Conservation (phyloP, 768 basidiomycete species). For the Lactarius deliciosus region DNA sequence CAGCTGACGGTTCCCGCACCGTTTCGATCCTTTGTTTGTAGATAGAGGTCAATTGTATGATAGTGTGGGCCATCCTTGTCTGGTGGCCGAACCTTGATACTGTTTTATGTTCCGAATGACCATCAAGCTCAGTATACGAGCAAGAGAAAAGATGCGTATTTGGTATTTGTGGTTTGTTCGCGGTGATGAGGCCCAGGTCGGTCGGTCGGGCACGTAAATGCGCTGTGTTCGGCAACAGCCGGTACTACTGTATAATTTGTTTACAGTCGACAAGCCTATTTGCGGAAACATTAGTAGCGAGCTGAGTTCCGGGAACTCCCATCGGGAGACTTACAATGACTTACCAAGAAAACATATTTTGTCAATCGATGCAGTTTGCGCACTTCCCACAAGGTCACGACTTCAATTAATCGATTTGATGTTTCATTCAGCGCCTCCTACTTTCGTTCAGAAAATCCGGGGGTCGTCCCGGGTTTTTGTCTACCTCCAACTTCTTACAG, state of each 20-base stretch:
- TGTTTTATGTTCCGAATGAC: neutral
- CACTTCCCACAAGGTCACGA: too few relatives aligned
- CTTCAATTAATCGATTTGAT: neutral
- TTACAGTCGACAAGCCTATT: too few relatives aligned
- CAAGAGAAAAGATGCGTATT: neutral
- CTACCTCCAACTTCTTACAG: neutral
- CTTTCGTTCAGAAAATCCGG: neutral
- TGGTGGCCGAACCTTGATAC: neutral
- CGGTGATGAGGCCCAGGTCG: too few relatives aligned
- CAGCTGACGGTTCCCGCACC: neutral
- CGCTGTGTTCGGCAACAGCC: too few relatives aligned
- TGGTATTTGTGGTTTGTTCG: neutral
- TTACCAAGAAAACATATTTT: too few relatives aligned
- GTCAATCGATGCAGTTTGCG: too few relatives aligned
- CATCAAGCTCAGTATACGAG: too few relatives aligned
- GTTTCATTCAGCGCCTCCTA: neutral
- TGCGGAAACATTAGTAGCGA: too few relatives aligned
- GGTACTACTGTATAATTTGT: too few relatives aligned
- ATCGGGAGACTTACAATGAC: too few relatives aligned
- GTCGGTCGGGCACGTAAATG: too few relatives aligned
- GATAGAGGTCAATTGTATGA: neutral
- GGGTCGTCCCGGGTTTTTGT: neutral
- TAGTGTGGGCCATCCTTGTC: neutral
- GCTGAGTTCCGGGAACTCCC: too few relatives aligned
- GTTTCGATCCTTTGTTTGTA: neutral